Evolutionary conservation across 2,329 filamentous ascomycete genomes (phyloP).

Genomic region (Alternaria ethzedia): DNA sequence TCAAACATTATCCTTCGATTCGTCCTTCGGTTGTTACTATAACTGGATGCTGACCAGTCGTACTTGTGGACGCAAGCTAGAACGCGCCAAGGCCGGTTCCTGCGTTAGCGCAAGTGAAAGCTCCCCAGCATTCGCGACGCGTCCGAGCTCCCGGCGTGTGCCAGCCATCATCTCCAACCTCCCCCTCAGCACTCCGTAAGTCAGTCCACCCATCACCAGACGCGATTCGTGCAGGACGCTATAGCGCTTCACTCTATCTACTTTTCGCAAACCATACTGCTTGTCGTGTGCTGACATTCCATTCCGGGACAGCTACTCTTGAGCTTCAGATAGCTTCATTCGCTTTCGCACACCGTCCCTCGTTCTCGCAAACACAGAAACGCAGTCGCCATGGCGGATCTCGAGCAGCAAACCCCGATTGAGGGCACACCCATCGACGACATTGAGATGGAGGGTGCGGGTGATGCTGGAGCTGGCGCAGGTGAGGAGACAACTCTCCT

Average conservation of each 20-base stretch:
- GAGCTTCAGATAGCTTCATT: background rate
- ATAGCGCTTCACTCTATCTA: background rate
- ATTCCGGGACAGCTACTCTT: background rate
- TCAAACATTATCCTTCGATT: background rate
- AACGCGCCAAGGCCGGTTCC: constrained; percentile 3
- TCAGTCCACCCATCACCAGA: background rate
- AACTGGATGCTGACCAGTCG: background rate
- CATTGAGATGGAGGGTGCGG: constrained; percentile 56
- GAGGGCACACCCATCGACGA: constrained; percentile 49
- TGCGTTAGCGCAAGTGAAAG: constrained; percentile 15
- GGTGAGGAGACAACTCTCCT: constrained; percentile 45
- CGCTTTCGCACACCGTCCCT: background rate
- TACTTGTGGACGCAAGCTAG: background rate
- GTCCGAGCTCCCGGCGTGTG: constrained; percentile 2
- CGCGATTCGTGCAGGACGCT: background rate
- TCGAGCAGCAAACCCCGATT: constrained; percentile 35
- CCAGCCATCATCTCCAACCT: background rate
- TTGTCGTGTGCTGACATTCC: background rate
- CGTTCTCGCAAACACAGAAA: background rate
- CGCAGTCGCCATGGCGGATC: constrained; percentile 36
- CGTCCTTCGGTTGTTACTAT: background rate
- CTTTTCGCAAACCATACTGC: background rate
- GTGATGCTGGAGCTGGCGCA: constrained; percentile 13
- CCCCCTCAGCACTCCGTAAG: background rate
- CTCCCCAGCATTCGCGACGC: background rate